Evolutionary conservation across 306 rosid species (phyloP).

Genomic region (Bauhinia variegata): DNA sequence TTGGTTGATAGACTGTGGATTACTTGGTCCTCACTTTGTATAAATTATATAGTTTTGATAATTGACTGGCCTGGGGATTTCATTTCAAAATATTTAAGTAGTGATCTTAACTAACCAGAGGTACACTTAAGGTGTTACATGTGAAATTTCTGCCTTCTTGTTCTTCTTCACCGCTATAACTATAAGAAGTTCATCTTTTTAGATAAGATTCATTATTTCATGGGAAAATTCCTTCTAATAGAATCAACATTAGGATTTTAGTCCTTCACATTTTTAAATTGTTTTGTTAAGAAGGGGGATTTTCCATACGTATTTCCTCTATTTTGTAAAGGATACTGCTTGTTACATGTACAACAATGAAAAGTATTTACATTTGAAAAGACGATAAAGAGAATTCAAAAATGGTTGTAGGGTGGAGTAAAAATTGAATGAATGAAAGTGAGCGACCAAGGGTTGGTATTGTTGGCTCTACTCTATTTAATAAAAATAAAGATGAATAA

Average conservation of each 20-base stretch:
- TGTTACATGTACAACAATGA: not conserved
- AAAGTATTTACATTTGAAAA: conserved; percentile 13
- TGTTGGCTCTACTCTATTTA: too few relatives aligned
- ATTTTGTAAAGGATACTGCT: conserved; percentile 1
- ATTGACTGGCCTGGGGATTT: not conserved
- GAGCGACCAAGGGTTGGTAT: too few relatives aligned
- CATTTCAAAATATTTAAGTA: conserved; percentile 1
- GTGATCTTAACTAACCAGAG: not conserved
- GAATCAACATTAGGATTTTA: not conserved
- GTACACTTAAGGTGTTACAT: not conserved
- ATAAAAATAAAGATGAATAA: too few relatives aligned
- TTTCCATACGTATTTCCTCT: not conserved
- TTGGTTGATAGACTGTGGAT: conserved; percentile 6
- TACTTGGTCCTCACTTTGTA: conserved; percentile 17
- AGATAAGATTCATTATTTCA: not conserved
- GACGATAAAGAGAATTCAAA: conserved; percentile 8
- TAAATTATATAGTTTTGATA: too few relatives aligned
- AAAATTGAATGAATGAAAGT: not conserved
- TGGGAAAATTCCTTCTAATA: not conserved
- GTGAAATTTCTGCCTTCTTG: not conserved
- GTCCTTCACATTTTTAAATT: not conserved
- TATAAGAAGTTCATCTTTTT: not conserved
- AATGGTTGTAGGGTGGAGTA: conserved; percentile 1
- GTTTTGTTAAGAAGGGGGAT: not conserved
- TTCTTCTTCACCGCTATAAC: not conserved